Evolutionary conservation across 2,329 filamentous ascomycete species (phyloP).

Genomic region (Colletotrichum navitas): DNA sequence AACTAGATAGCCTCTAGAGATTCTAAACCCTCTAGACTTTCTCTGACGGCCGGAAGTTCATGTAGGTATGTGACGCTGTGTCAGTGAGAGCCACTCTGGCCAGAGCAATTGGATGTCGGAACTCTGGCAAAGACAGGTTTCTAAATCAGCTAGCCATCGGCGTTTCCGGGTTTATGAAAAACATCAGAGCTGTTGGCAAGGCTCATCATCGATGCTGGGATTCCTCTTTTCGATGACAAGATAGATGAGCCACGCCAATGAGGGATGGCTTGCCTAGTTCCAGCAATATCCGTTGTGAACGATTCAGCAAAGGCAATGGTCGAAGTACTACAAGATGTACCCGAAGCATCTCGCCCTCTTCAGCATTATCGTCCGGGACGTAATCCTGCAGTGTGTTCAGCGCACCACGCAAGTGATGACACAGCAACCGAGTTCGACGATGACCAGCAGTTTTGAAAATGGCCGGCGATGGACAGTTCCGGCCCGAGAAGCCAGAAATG

Average conservation of each 20-base stretch:
- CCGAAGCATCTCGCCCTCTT: constrained; percentile 43
- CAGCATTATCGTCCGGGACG: constrained; percentile 42
- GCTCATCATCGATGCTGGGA: constrained; percentile 45
- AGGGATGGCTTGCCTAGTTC: too few species aligned
- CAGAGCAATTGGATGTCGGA: neutral
- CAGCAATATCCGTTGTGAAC: neutral
- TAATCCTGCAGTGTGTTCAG: constrained; percentile 32
- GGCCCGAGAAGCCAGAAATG: constrained; percentile 33
- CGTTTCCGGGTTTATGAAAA: neutral
- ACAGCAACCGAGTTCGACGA: constrained; percentile 6
- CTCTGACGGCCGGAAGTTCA: constrained; percentile 39
- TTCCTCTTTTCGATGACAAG: constrained; percentile 46
- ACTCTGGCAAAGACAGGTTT: too few species aligned
- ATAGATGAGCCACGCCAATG: neutral
- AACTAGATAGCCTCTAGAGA: constrained; percentile 44
- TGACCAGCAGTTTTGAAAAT: neutral
- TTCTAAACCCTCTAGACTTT: constrained; percentile 44
- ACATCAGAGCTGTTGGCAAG: neutral
- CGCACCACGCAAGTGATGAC: constrained; percentile 24
- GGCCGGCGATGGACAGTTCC: constrained; percentile 21
- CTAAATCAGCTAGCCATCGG: too few species aligned
- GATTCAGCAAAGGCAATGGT: constrained; percentile 21
- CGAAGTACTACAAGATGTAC: constrained; percentile 45
- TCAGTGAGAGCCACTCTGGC: neutral
- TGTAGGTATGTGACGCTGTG: neutral